A percentile compares a stretch with the other conserved stretches of the same genome.
phyloP scores from a whole-genome alignment of 2,329 filamentous ascomycete genomes.

The Beauveria asiatica region DNA sequence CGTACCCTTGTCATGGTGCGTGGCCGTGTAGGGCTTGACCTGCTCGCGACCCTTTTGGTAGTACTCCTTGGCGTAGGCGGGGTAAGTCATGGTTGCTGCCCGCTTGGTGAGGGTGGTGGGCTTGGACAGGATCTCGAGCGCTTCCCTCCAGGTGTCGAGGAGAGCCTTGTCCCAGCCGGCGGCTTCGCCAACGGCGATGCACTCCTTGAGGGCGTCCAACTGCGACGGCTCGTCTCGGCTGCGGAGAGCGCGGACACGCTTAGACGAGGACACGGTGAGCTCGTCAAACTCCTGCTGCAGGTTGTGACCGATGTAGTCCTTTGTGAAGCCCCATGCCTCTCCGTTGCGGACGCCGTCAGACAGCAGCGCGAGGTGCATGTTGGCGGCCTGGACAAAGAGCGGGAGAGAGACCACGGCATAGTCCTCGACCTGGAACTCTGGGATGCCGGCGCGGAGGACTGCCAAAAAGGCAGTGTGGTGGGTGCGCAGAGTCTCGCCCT shows the following conservation, averaged over 20 bases:
- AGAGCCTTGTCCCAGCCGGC: neutral
- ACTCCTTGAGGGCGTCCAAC: neutral
- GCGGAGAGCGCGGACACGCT: neutral
- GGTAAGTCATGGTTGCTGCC: neutral
- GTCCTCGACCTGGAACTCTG: neutral
- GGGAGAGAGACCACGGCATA: neutral
- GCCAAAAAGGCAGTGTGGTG: neutral
- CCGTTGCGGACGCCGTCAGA: neutral
- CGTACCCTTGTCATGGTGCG: accelerated
- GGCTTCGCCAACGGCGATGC: neutral
- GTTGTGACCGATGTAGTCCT: too few species aligned
- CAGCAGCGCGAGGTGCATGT: neutral
- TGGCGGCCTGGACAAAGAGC: neutral
- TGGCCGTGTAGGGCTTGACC: neutral
- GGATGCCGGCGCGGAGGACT: neutral
- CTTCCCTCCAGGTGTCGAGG: neutral
- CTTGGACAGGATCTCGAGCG: too few species aligned
- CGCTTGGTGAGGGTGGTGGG: neutral
- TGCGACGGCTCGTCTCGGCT: neutral
- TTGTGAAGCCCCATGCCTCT: neutral
- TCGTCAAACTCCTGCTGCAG: neutral
- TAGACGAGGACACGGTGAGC: neutral
- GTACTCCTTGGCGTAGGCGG: neutral
- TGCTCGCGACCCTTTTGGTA: neutral
- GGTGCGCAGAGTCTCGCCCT: too few species aligned